Percentiles rank a stretch among this genome's conserved stretches.
These are phyloP conservation scores for Stephania cephalantha DNA, from an alignment of 164 flowering plant genomes.

Conservation along the genomic window DNA sequence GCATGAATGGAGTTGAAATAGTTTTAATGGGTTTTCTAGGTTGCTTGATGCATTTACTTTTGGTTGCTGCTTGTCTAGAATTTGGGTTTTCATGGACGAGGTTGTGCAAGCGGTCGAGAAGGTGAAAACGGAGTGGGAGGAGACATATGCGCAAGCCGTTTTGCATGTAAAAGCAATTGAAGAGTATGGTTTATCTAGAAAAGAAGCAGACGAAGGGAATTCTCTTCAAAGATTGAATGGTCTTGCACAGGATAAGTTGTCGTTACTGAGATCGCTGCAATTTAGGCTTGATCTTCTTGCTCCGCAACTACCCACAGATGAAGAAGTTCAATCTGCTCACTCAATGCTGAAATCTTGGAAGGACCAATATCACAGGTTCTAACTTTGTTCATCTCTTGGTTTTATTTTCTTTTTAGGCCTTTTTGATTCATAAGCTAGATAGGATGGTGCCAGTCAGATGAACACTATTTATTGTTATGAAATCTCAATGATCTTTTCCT, in stretches of 20 bases:
- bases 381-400: background rate
- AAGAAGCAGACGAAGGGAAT: conserved; percentile 31
- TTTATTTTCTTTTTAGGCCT: background rate
- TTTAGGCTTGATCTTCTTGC: conserved; percentile 82
- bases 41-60: background rate
- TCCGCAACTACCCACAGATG: conserved; percentile 57
- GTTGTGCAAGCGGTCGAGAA: conserved; percentile 67
- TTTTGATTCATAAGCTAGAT: background rate
- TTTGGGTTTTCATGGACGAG: conserved; percentile 47
- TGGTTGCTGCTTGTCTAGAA: background rate
- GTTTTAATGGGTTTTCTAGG: background rate
- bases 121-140: conserved; percentile 64
- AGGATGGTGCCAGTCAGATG: background rate
- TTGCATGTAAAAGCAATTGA: conserved; percentile 51
- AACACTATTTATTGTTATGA: too few species aligned
- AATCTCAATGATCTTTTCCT: background rate
- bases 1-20: background rate
- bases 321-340: conserved; percentile 53
- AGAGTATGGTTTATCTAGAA: conserved; percentile 44
- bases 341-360: conserved; percentile 58
- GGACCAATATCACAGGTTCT: conserved; percentile 46
- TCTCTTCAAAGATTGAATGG: conserved; percentile 79
- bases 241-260: conserved; percentile 74
- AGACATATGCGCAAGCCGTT: conserved; percentile 35
- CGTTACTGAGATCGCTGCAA: conserved; percentile 49